These are phyloP conservation scores for Speleostelium caveatum DNA, from an alignment of 78 protist species.

Conservation along the genomic window DNA sequence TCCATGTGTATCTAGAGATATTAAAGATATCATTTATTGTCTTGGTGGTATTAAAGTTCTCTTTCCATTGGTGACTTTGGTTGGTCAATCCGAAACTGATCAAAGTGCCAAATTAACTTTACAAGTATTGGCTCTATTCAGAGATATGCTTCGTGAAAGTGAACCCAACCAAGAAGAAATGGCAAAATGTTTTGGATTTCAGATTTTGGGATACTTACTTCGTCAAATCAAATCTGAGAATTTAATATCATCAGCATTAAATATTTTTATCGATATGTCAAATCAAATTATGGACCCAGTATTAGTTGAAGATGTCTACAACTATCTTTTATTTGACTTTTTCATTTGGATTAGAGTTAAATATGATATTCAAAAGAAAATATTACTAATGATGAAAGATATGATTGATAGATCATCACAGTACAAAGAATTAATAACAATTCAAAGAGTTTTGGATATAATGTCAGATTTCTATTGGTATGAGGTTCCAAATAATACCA, in stretches of 20 bases:
- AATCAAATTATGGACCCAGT: conserved; percentile 55
- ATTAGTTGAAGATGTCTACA: conserved; percentile 56
- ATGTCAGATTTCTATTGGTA: conserved; percentile 73
- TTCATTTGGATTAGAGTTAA: conserved; percentile 48
- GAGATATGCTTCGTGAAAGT: conserved; percentile 47
- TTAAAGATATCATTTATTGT: conserved; percentile 77
- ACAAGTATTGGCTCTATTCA: conserved; percentile 56
- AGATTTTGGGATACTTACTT: conserved; percentile 37
- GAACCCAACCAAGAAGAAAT: conserved; percentile 81
- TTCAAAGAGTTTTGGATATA: conserved; percentile 50
- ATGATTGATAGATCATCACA: conserved; percentile 46
- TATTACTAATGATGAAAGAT: conserved; percentile 28
- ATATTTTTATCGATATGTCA: conserved; percentile 64
- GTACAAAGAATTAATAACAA: conserved; percentile 24
- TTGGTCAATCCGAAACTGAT: not conserved
- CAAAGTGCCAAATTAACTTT: conserved; percentile 4
- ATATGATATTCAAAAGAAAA: conserved; percentile 49
- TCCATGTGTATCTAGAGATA: conserved; percentile 65
- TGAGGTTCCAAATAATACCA: not conserved
- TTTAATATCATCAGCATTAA: conserved; percentile 14
- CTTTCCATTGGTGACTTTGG: conserved; percentile 28
- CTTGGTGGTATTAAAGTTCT: conserved; percentile 70
- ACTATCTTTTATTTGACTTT: conserved; percentile 22
- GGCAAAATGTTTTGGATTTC: conserved; percentile 53
- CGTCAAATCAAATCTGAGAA: conserved; percentile 45